Base-by-base conservation (phyloP, 192 early-diverging fungal species). In the Mortierella claussenii region DNA sequence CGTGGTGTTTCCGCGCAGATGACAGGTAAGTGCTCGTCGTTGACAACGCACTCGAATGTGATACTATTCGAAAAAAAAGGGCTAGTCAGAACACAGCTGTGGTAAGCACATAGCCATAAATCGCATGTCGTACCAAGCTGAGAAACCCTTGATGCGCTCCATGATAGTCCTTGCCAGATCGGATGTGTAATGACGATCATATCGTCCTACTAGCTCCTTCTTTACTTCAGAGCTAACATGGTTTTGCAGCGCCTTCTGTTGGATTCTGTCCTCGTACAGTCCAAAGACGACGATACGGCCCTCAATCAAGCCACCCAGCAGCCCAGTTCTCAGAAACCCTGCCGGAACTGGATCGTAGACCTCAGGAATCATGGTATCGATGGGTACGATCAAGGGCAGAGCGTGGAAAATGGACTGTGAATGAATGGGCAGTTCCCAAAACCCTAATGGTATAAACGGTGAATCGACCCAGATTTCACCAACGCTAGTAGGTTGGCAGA, bases 391-490 rank as follows among this genome's bases (percentile, higher is more conserved):
- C 45, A 88, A 40, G 15, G 90, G 89, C 34, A 82, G 80, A 3
- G 90, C 90, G 31, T 86, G 81, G 60, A 93, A 93, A 2, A 91
- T 89, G 36, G 86, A 84, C 66, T 90, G 82, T 9, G 85, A 91
- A 34, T 90, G 86, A 57, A 86, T 87, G 12, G 88, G 87, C 42
- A 94, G 68, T 10, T 81, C 87, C 92, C 90, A 93, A 79, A 94
- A 94, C 3, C 89, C 90, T 17, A 83, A 84, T 7, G 87, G 84
- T 21, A 94, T 67, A 31, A 82, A 86, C 24, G 90, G 89, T 0
- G 90, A 86, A 59, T 89, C 82, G 4, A 94, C 78, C 92, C 93
- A 94, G 11, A 95, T 83, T 80, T 95, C 94, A 26, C 94, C 94
- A 45, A 94, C 85, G 0, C 82, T 80, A 70, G 90, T 85, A 0